Base-by-base conservation (phyloP, 225 moss, liverwort and hornwort species). In the Takakia lepidozioides region DNA sequence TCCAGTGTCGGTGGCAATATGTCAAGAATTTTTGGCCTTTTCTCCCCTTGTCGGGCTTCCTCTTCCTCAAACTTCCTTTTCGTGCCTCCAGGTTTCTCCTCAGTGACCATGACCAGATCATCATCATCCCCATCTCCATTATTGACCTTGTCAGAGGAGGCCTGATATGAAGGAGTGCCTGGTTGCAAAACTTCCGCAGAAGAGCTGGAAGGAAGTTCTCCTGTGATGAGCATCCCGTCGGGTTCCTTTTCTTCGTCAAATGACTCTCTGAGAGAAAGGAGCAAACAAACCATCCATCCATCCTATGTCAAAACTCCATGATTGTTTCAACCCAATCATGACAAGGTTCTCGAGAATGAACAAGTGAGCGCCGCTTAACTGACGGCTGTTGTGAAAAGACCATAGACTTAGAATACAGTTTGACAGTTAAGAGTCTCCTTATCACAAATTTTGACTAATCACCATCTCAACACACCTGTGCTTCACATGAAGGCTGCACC, bases 401-500 rank as follows among this genome's bases (percentile, higher is more conserved):
- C 16, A 29, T 14, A 5, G 3, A 46, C 4, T 38, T 35, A 16
- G 11, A 29, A 13, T 25, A 29, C 19, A 1, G 34, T 30, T 7
- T 30, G 27, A 52, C 15, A 1, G 0, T 25, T 32, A 3, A 11
- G 1, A 38, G 46, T 19, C 17, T 36, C 2, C 2, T 23, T 35
- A 20, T 13, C 13, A 32, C 52, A 15, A 14, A 7, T 13, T 23
- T 21, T 20, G 8, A 8, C 9, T 46, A 23, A n/a, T n/a, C 20
- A 10, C 5, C 23, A 4, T 23, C 45, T 9, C 45, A 46, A 29
- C 25, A 51, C 61, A 92, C 92, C 88, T 98, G 70, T 98, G 87
- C 66, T 83, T 98, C 53, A 98, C 54, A 32, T 98, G 82, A 29
- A 98, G 79, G 51, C 75, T 85, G 73, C 98, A 98, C 17, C 71